Conservation (phyloP, 495 filamentous ascomycete species). For the Aspergillus nanangensis region DNA sequence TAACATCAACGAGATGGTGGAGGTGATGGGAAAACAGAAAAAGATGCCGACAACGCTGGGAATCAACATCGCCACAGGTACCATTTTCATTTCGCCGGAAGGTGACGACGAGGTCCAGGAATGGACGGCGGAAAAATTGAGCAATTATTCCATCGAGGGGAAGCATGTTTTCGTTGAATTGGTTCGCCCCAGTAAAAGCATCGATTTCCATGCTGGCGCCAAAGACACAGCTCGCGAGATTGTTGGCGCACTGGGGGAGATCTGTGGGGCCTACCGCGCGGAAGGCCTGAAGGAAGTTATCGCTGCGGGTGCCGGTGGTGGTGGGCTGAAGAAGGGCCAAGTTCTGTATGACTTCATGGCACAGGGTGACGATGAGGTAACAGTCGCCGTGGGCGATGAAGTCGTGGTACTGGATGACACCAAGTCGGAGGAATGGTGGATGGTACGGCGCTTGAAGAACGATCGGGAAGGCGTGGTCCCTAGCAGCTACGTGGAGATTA, state of each 20-base stretch:
- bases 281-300: conserved; percentile 86
- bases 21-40: conserved; percentile 90
- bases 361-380: conserved; percentile 95
- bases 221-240: conserved; percentile 97
- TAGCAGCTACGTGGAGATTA: conserved; percentile 90
- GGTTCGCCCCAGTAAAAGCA: conserved; percentile 81
- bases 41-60: conserved; percentile 96
- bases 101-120: conserved; percentile 82
- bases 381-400: conserved; percentile 83
- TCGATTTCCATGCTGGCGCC: conserved; percentile 95
- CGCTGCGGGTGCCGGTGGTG: conserved; percentile 63
- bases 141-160: conserved; percentile 92
- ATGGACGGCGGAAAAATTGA: conserved; percentile 91
- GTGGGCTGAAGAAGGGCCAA: conserved; percentile 71
- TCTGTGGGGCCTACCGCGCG: conserved; percentile 77
- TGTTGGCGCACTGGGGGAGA: conserved; percentile 78
- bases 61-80: conserved; percentile 78
- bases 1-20: conserved; percentile 94
- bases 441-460: conserved; percentile 84
- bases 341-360: conserved; percentile 95
- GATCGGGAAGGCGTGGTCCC: conserved; percentile 97
- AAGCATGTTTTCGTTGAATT: conserved; percentile 98
- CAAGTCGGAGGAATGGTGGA: conserved; percentile 98
- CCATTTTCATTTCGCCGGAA: conserved; percentile 89
- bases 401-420: conserved; percentile 85